Evolutionary conservation across 176 grass and related monocot species (phyloP).

Genomic region (Avena eriantha): DNA sequence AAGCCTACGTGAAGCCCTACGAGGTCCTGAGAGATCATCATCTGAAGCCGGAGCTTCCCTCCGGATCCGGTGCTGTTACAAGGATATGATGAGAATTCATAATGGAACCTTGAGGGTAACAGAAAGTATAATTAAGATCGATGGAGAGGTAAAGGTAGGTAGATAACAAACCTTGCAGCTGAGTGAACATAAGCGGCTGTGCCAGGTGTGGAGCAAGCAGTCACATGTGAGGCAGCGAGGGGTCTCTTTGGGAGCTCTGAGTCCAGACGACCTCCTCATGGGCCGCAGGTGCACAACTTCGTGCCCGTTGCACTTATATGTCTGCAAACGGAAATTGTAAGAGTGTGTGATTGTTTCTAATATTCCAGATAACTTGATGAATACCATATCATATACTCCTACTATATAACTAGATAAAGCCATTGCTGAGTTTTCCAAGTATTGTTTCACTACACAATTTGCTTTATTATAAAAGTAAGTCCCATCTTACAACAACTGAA

Average conservation of each 20-base stretch:
- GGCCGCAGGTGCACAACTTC: slow-evolving; percentile 36
- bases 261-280: slow-evolving; percentile 7
- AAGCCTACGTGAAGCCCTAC: not conserved
- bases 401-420: not conserved
- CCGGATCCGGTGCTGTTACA: not conserved
- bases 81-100: not conserved
- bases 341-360: not conserved
- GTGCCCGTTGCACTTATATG: slow-evolving; percentile 22
- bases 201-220: not conserved
- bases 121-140: not conserved
- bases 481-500: not conserved
- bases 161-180: slow-evolving; percentile 18
- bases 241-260: not conserved
- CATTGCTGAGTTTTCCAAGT: not conserved
- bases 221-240: slow-evolving; percentile 14
- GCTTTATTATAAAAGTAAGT: not conserved
- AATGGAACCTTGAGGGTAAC: not conserved
- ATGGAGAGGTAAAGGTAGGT: not conserved
- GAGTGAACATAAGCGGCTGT: slow-evolving; percentile 23
- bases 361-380: not conserved
- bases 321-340: not conserved
- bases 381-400: not conserved
- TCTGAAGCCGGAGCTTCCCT: not conserved
- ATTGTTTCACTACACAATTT: not conserved
- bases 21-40: not conserved